These are phyloP conservation scores for Phaeophleospora eucalypticola DNA, from an alignment of 2,329 filamentous ascomycete genomes.

Conservation along the genomic window DNA sequence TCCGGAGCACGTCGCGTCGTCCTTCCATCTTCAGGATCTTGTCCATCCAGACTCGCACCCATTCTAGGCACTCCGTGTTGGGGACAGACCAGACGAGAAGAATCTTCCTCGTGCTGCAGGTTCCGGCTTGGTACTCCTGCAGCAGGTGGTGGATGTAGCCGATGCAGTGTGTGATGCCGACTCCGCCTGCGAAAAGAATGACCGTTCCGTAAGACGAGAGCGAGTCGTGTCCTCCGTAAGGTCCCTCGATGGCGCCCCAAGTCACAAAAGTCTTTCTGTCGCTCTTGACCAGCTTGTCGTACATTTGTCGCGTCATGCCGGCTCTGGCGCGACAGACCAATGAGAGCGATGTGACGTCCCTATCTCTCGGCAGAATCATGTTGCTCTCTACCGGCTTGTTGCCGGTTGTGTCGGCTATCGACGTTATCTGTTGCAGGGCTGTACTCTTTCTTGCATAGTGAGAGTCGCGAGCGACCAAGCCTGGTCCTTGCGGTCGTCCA, in stretches of 20 bases:
- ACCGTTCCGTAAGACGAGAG: conserved; percentile 74
- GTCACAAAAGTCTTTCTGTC: conserved; percentile 60
- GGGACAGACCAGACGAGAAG: conserved; percentile 77
- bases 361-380: conserved; percentile 25
- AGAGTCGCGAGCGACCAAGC: conserved; percentile 7
- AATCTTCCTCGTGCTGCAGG: conserved; percentile 66
- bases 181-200: conserved; percentile 74
- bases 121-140: conserved; percentile 62
- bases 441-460: conserved; percentile 11
- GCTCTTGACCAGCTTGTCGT: conserved; percentile 60
- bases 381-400: conserved; percentile 16
- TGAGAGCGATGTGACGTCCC: conserved; percentile 52
- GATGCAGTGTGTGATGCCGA: conserved; percentile 76
- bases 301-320: conserved; percentile 67
- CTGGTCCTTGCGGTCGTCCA: conserved; percentile 4
- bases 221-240: conserved; percentile 67
- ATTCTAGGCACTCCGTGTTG: conserved; percentile 61
- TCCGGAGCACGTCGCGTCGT: conserved; percentile 55
- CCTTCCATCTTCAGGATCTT: conserved; percentile 57
- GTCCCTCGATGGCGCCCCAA: conserved; percentile 67
- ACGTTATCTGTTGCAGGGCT: conserved; percentile 14
- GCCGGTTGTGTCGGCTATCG: conserved; percentile 14
- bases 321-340: conserved; percentile 70
- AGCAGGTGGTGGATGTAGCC: conserved; percentile 71
- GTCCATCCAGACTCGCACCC: conserved; percentile 65